Conservation (phyloP, 2,329 filamentous ascomycete species). For the Xylaria sp. region DNA sequence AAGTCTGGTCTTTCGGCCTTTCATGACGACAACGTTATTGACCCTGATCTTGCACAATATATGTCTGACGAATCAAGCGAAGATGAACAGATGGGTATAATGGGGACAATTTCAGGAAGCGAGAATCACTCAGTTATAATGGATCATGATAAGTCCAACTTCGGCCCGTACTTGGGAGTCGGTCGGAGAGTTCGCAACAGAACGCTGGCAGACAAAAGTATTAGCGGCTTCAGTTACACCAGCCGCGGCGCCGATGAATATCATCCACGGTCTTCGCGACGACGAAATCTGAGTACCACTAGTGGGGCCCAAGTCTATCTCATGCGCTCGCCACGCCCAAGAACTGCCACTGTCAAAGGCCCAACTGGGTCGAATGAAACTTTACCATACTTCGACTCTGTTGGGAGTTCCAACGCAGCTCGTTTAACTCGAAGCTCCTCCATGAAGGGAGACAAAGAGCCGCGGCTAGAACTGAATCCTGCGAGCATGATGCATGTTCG, state of each 20-base stretch:
- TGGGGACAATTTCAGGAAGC: conserved; percentile 77
- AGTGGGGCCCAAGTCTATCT: conserved; percentile 80
- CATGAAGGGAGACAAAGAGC: conserved; percentile 77
- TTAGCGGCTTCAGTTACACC: conserved; percentile 75
- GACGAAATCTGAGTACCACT: conserved; percentile 85
- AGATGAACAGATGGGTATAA: conserved; percentile 89
- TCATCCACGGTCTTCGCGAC: conserved; percentile 70
- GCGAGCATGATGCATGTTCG: conserved; percentile 90
- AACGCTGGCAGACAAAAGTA: conserved; percentile 76
- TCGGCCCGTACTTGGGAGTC: conserved; percentile 77
- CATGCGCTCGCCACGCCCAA: conserved; percentile 76
- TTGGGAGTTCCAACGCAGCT: conserved; percentile 56
- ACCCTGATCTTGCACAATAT: conserved; percentile 93
- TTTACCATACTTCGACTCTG: conserved; percentile 59
- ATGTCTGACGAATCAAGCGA: conserved; percentile 96
- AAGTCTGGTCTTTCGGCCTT: conserved; percentile 85
- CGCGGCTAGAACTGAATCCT: conserved; percentile 84
- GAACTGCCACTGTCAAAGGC: conserved; percentile 67
- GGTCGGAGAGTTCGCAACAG: conserved; percentile 80
- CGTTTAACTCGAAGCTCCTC: conserved; percentile 81
- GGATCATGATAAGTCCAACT: conserved; percentile 79
- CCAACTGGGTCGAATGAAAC: conserved; percentile 64
- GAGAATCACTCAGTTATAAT: conserved; percentile 72
- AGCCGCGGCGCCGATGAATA: conserved; percentile 77
- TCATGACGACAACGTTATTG: conserved; percentile 98